phyloP scores from a whole-genome alignment of 345 rosid species.

The Eucalyptus pauciflora region DNA sequence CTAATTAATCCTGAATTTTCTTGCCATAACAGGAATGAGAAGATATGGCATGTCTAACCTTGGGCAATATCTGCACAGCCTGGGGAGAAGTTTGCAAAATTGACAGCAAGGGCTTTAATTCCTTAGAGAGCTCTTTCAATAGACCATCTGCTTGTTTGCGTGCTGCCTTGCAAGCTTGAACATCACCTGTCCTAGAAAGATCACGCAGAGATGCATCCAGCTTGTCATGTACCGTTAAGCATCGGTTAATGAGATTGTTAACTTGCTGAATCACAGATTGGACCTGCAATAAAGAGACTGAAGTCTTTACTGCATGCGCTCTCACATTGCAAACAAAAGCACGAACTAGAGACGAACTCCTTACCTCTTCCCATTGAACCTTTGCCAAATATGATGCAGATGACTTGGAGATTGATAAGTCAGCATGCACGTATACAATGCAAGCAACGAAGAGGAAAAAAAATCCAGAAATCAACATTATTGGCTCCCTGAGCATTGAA shows the following conservation, averaged over 20 bases:
- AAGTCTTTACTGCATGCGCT: neutral
- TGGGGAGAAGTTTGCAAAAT: conserved; percentile 61
- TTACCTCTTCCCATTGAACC: conserved; percentile 94
- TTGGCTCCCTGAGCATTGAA: conserved; percentile 77
- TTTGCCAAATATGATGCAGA: conserved; percentile 90
- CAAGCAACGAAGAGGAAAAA: conserved; percentile 66
- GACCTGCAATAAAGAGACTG: conserved; percentile 38
- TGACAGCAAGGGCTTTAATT: conserved; percentile 45
- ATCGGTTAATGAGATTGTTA: conserved; percentile 41
- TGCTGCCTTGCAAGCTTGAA: conserved; percentile 81
- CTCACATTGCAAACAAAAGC: neutral
- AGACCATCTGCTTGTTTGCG: conserved; percentile 67
- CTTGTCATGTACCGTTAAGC: conserved; percentile 64
- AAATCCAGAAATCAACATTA: conserved; percentile 79
- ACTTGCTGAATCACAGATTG: conserved; percentile 59
- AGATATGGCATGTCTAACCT: conserved; percentile 27
- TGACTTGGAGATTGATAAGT: conserved; percentile 88
- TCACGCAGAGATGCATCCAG: conserved; percentile 83
- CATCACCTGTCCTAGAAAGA: conserved; percentile 88
- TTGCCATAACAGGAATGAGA: neutral
- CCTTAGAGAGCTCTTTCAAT: conserved; percentile 76
- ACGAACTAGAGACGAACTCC: neutral
- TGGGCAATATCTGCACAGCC: conserved; percentile 62
- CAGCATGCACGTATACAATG: conserved; percentile 61
- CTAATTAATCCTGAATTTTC: neutral